Evolutionary conservation across 495 filamentous ascomycete genomes (phyloP).

Genomic region (Jackrogersella multiformis): DNA sequence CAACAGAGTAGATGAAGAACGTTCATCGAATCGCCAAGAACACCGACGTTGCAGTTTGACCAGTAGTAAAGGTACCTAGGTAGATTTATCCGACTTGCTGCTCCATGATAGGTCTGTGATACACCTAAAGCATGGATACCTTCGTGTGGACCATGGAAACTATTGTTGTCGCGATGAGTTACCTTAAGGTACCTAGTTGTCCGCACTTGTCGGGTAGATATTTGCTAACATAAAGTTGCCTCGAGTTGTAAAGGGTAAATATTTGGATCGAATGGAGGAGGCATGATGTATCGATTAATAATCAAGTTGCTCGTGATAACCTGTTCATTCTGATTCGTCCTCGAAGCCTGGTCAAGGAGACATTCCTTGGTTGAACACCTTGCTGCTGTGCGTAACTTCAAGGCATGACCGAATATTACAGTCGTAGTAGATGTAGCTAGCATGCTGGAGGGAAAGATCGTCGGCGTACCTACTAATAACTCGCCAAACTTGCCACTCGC

Average conservation of each 20-base stretch:
- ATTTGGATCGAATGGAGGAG: neutral
- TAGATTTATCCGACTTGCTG: conserved; percentile 4
- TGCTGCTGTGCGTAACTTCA: conserved; percentile 27
- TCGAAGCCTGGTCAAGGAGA: conserved; percentile 7
- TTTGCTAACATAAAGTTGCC: conserved; percentile 4
- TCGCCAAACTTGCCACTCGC: conserved; percentile 27
- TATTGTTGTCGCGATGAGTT: neutral
- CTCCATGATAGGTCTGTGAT: conserved; percentile 3
- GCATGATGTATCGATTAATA: too few relatives aligned
- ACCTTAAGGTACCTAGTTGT: too few relatives aligned
- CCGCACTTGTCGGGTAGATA: neutral
- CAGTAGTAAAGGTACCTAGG: too few relatives aligned
- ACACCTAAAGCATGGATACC: neutral
- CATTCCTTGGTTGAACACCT: conserved; percentile 1
- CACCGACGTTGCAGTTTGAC: conserved; percentile 14
- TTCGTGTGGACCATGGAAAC: neutral
- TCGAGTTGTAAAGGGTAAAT: neutral
- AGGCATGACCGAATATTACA: conserved; percentile 29
- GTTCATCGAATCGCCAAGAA: conserved; percentile 23
- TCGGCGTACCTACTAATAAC: conserved; percentile 3
- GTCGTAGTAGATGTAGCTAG: conserved; percentile 9
- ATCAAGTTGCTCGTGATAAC: conserved; percentile 12
- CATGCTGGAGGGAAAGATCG: conserved; percentile 16
- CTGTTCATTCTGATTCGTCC: conserved; percentile 14
- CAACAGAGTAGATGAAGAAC: conserved; percentile 14